phyloP scores from a whole-genome alignment of 177 flowering plant genomes.

The Vitis hybrid region DNA sequence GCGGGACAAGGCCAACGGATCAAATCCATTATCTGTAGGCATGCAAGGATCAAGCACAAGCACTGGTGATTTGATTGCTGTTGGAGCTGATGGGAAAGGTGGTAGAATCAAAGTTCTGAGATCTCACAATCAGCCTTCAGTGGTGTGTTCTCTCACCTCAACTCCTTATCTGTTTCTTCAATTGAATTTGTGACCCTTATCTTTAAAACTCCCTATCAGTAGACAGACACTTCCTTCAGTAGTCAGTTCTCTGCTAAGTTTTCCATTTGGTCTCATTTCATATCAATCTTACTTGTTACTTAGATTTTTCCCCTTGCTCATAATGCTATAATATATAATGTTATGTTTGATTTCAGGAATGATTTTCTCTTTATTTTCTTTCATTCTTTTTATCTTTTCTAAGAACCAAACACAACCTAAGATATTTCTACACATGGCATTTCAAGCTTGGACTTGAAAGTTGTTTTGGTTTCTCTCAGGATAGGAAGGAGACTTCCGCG shows the following conservation, averaged over 20 bases:
- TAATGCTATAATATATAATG: too few relatives aligned
- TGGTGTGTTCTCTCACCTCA: slow-evolving; percentile 34
- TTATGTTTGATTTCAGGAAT: too few relatives aligned
- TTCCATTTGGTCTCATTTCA: too few relatives aligned
- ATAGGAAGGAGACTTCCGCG: slow-evolving; percentile 26
- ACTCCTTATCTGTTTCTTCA: not conserved
- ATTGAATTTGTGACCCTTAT: not conserved
- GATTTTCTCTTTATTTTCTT: too few relatives aligned
- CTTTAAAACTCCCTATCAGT: not conserved
- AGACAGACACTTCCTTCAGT: too few relatives aligned
- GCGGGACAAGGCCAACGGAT: slow-evolving; percentile 35
- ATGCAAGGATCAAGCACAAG: slow-evolving; percentile 30
- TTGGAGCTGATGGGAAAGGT: slow-evolving; percentile 96
- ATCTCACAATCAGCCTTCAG: slow-evolving; percentile 41
- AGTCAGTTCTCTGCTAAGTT: too few relatives aligned
- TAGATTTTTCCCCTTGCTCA: too few relatives aligned
- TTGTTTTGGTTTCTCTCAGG: slow-evolving; percentile 35
- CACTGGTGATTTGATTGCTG: slow-evolving; percentile 57
- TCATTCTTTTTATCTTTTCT: too few relatives aligned
- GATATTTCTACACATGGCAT: not conserved
- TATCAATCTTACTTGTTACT: too few relatives aligned
- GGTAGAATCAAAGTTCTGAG: slow-evolving; percentile 79
- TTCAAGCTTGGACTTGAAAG: not conserved
- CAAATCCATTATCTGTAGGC: slow-evolving; percentile 20
- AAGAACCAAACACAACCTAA: too few relatives aligned